Evolutionary conservation across 805 yeast species (phyloP).

Genomic region (Ogataea chonburiensis): DNA sequence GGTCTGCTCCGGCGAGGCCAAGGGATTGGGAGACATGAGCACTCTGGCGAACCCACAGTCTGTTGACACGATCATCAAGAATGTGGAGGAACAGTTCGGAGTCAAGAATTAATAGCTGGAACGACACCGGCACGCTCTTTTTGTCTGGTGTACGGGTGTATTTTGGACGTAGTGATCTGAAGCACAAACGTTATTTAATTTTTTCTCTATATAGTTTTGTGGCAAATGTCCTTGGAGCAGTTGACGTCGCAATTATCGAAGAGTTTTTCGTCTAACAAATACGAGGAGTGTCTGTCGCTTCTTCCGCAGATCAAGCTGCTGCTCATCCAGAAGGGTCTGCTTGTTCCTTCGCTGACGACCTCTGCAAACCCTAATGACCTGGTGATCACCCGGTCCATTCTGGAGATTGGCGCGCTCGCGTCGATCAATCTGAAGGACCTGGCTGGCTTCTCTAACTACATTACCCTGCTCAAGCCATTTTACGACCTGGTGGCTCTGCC

Average conservation of each 20-base stretch:
- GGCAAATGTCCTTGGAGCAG: conserved; percentile 58
- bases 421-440: conserved; percentile 65
- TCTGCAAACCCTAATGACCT: conserved; percentile 59
- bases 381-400: conserved; percentile 71
- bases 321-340: conserved; percentile 70
- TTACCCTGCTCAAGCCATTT: conserved; percentile 75
- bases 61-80: conserved; percentile 71
- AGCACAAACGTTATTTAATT: too few relatives aligned
- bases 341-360: conserved; percentile 57
- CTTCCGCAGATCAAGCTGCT: conserved; percentile 76
- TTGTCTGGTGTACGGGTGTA: too few relatives aligned
- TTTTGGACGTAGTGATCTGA: too few relatives aligned
- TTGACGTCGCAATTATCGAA: conserved; percentile 67
- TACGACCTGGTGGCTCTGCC: conserved; percentile 45
- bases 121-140: conserved; percentile 4
- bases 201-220: conserved; percentile 2
- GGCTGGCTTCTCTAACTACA: conserved; percentile 65
- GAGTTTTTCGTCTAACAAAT: conserved; percentile 62
- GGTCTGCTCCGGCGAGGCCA: conserved; percentile 87
- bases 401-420: conserved; percentile 86
- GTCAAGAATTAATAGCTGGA: conserved; percentile 30
- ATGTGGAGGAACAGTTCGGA: conserved; percentile 51
- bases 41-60: conserved; percentile 85
- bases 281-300: conserved; percentile 55
- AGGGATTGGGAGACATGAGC: conserved; percentile 87